Evolutionary conservation across 2,329 filamentous ascomycete genomes (phyloP).

Genomic region (Xylariaceae sp.): DNA sequence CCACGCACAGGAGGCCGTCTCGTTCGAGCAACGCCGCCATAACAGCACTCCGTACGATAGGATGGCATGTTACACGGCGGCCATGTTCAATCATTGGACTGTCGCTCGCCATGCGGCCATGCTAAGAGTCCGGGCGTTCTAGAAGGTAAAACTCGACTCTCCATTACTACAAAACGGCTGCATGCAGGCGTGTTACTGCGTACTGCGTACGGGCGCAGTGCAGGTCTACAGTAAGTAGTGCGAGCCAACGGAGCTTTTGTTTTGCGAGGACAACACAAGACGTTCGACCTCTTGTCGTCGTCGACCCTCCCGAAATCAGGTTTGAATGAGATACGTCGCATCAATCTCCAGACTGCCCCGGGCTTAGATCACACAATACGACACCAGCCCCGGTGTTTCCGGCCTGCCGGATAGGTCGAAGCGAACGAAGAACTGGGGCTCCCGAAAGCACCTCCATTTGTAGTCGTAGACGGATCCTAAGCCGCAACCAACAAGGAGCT

Average conservation of each 20-base stretch:
- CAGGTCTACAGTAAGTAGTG: background rate
- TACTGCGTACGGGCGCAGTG: background rate
- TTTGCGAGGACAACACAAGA: background rate
- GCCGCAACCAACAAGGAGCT: background rate
- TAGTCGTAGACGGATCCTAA: background rate
- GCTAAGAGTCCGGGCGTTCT: background rate
- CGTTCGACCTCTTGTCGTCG: background rate
- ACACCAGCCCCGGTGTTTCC: slow-evolving; percentile 1
- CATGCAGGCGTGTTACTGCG: slow-evolving; percentile 6
- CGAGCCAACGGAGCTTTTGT: background rate
- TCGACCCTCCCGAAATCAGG: background rate
- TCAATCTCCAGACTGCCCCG: background rate
- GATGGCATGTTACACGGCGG: background rate
- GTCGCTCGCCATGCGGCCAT: background rate
- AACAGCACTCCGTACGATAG: background rate
- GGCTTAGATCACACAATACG: background rate
- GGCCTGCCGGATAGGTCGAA: slow-evolving; percentile 16
- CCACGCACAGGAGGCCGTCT: background rate
- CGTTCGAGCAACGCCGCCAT: background rate
- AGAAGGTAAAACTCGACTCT: background rate
- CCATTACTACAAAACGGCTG: background rate
- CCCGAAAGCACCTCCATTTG: slow-evolving; percentile 10
- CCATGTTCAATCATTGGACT: background rate
- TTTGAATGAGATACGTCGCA: slow-evolving; percentile 2
- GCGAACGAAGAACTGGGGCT: slow-evolving; percentile 14